Conservation (phyloP, 257 asterid species). For the Osmanthus fragrans region DNA sequence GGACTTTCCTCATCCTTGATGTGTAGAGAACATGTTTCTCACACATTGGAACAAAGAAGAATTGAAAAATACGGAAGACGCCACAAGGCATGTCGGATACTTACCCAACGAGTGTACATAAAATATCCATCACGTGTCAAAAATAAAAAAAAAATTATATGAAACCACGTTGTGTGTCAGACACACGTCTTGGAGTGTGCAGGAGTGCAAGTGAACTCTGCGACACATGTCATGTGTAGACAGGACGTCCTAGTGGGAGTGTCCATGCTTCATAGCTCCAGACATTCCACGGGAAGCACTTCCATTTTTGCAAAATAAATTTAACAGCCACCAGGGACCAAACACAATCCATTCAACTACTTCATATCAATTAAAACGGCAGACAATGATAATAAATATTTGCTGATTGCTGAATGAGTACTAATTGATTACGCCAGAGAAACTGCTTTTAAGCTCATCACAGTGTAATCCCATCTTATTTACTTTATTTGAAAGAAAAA, state of each 20-base stretch:
- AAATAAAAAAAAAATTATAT: neutral
- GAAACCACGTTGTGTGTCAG: neutral
- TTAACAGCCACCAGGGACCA: slow-evolving; percentile 13
- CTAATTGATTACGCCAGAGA: neutral
- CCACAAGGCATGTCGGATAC: neutral
- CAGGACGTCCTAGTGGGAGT: neutral
- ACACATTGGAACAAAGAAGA: neutral
- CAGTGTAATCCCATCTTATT: neutral
- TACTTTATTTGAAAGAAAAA: neutral
- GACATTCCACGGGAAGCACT: neutral
- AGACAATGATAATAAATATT: neutral
- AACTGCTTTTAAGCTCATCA: neutral
- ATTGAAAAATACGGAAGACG: neutral
- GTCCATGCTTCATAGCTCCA: neutral
- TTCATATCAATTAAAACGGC: neutral
- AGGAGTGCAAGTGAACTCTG: neutral
- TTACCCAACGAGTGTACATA: neutral
- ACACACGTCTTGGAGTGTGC: neutral
- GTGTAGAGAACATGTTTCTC: neutral
- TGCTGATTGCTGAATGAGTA: neutral
- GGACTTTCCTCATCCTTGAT: neutral
- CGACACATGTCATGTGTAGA: neutral
- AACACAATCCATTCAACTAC: slow-evolving; percentile 3
- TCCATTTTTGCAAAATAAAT: neutral
- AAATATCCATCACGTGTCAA: neutral